phyloP scores from a whole-genome alignment of 257 asterid genomes.

The Buddleja alternifolia region DNA sequence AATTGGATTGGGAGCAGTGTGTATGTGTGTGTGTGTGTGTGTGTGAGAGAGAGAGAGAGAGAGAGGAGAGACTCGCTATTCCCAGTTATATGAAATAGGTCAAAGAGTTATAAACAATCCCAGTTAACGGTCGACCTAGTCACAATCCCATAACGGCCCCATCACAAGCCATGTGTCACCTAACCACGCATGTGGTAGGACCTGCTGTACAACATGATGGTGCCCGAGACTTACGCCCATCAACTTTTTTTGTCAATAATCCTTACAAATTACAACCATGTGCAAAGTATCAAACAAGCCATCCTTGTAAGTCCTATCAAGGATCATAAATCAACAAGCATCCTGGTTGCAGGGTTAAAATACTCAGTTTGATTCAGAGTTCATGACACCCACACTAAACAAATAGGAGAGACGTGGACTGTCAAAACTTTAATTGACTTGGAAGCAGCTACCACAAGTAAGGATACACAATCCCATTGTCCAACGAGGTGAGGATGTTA shows the following conservation, averaged over 20 bases:
- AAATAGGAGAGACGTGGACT: constrained; percentile 14
- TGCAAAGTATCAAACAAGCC: background rate
- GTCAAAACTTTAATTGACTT: background rate
- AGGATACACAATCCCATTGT: background rate
- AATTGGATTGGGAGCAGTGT: no score
- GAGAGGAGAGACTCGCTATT: no score
- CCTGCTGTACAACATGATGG: background rate
- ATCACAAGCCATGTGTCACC: no score
- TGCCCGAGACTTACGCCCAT: background rate
- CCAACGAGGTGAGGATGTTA: constrained; percentile 12
- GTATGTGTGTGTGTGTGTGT: no score
- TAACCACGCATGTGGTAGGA: no score
- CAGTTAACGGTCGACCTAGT: no score
- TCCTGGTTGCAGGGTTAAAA: constrained; percentile 6
- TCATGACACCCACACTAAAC: constrained; percentile 10
- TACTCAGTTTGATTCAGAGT: background rate
- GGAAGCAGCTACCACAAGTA: constrained; percentile 4
- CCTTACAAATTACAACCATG: background rate
- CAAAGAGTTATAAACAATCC: no score
- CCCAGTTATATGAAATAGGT: no score
- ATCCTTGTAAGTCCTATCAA: constrained; percentile 19
- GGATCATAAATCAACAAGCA: constrained; percentile 20
- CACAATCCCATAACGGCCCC: no score
- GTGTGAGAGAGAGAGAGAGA: no score
- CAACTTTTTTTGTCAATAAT: background rate